These are phyloP conservation scores for Ogataea hybrid DNA, from an alignment of 1,139 yeast species.

Conservation along the genomic window DNA sequence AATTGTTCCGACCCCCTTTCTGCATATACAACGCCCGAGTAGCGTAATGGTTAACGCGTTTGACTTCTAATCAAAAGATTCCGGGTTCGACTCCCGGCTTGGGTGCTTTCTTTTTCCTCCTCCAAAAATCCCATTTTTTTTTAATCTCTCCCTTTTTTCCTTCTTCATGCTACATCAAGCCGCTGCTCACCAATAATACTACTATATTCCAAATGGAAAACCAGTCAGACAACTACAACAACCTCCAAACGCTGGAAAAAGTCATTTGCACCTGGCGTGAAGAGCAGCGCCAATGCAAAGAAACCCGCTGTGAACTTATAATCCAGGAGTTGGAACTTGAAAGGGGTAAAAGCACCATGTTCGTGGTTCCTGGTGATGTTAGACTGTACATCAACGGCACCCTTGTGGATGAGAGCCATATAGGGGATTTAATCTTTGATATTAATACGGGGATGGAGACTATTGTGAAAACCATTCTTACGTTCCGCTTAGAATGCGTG, in stretches of 20 bases:
- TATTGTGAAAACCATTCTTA: conserved; percentile 4
- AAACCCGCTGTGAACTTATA: conserved; percentile 3
- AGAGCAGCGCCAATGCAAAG: conserved; percentile 5
- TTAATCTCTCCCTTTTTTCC: not conserved
- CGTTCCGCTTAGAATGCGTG: conserved; percentile 8
- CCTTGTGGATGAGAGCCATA: conserved; percentile 5
- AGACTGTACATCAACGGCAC: conserved; percentile 5
- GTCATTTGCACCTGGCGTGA: conserved; percentile 12
- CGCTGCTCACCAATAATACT: not conserved
- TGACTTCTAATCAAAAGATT: conserved; percentile 30
- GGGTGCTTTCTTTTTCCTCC: conserved; percentile 19
- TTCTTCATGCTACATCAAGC: not conserved
- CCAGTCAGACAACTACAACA: conserved; percentile 6
- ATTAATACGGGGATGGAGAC: conserved; percentile 5
- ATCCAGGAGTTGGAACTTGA: conserved; percentile 9
- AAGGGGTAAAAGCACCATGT: conserved; percentile 1
- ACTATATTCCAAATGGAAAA: conserved; percentile 1
- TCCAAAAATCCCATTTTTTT: not conserved
- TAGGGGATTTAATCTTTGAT: conserved; percentile 8
- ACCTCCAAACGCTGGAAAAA: conserved; percentile 11
- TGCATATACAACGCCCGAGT: conserved; percentile 18
- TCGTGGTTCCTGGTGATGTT: conserved; percentile 6
- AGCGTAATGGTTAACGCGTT: conserved; percentile 31
- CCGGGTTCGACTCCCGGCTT: conserved; percentile 30
- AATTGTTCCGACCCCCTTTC: not conserved